Conservation (phyloP, 371 early-diverging fungal genomes). For the Mortierella sp. region DNA sequence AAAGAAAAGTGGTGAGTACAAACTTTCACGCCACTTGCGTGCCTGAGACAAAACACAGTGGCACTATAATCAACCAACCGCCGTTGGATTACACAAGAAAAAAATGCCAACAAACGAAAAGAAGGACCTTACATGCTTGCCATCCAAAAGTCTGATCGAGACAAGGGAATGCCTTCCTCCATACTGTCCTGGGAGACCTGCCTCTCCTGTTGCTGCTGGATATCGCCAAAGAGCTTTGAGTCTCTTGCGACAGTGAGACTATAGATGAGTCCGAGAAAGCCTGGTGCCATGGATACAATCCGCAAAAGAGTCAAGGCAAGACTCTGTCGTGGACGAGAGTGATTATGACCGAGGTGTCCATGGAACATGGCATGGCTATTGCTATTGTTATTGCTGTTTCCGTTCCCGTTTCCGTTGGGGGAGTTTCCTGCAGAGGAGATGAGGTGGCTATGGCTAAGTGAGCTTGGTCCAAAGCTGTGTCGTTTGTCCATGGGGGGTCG, state of each 20-base stretch:
- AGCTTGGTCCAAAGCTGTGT: constrained; percentile 45
- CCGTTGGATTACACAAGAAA: neutral
- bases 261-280: constrained; percentile 42
- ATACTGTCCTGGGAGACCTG: neutral
- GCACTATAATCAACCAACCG: neutral
- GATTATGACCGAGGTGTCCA: constrained; percentile 42
- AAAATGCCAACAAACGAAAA: neutral
- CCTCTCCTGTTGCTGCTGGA: constrained; percentile 18
- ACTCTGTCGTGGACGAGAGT: constrained; percentile 36
- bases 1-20: neutral
- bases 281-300: constrained; percentile 37
- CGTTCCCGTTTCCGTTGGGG: constrained; percentile 16
- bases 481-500: constrained; percentile 47
- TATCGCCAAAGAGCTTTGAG: constrained; percentile 3
- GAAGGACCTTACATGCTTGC: constrained; percentile 67
- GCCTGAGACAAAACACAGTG: neutral
- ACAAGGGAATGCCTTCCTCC: constrained; percentile 20
- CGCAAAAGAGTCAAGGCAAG: constrained; percentile 37
- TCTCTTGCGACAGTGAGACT: constrained; percentile 33
- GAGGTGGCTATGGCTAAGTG: constrained; percentile 11
- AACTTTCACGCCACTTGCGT: neutral
- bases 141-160: constrained; percentile 65
- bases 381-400: constrained; percentile 7
- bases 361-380: constrained; percentile 27
- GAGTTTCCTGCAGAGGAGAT: constrained; percentile 8